Conservation (phyloP, 1,284 basidiomycete species). For the Trichosporon asahii region DNA sequence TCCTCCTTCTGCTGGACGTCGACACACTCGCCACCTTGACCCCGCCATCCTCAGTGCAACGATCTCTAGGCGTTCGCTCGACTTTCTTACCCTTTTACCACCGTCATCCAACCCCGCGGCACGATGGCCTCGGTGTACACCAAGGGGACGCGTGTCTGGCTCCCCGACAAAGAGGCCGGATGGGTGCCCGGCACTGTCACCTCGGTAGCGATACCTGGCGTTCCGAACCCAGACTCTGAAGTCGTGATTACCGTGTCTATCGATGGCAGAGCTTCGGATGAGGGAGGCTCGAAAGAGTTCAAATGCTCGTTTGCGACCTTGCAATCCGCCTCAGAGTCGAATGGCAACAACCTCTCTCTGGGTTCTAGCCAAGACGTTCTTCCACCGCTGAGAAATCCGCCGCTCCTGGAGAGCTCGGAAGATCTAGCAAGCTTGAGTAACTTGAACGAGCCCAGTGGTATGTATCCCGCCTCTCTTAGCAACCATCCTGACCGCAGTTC, state of each 20-base stretch:
- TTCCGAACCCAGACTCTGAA: conserved; percentile 27
- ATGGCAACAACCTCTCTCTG: conserved; percentile 27
- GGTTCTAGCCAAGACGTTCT: conserved; percentile 53
- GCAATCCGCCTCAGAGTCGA: conserved; percentile 29
- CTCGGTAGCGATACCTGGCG: conserved; percentile 33
- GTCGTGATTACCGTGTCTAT: conserved; percentile 40
- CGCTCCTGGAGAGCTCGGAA: conserved; percentile 91
- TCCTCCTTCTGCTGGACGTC: background rate
- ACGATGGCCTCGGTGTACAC: conserved; percentile 44
- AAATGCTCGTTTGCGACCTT: conserved; percentile 42
- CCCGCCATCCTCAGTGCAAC: background rate
- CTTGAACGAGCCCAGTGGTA: conserved; percentile 95
- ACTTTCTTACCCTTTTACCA: background rate
- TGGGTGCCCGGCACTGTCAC: conserved; percentile 52
- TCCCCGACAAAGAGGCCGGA: conserved; percentile 45
- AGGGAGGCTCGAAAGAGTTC: conserved; percentile 32
- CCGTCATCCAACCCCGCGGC: background rate
- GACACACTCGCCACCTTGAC: background rate
- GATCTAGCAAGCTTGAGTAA: conserved; percentile 97
- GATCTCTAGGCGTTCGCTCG: background rate
- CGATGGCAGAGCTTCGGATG: conserved; percentile 26
- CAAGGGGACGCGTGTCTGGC: conserved; percentile 52
- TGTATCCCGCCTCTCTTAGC: conserved; percentile 28
- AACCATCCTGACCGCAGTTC: conserved; percentile 59
- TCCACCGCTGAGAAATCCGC: conserved; percentile 94